These are phyloP conservation scores for Solanum megistacrolobum DNA, from an alignment of 257 asterid species.

Conservation along the genomic window DNA sequence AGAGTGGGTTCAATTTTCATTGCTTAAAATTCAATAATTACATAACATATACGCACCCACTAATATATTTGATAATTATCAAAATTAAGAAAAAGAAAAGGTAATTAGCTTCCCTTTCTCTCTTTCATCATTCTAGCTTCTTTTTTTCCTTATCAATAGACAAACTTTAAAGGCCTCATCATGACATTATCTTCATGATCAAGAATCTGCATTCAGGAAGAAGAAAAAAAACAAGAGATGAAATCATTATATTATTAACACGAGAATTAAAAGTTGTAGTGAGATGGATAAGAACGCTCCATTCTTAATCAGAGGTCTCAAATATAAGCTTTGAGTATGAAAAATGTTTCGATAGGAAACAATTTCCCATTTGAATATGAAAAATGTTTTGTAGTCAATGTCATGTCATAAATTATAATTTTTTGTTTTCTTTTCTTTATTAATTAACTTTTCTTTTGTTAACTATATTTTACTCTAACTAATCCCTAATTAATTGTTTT, in stretches of 20 bases:
- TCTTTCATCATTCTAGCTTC: not conserved
- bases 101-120: not conserved
- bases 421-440: too few relatives aligned
- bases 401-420: too few relatives aligned
- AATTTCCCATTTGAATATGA: not conserved
- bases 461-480: too few relatives aligned
- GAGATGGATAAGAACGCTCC: not conserved
- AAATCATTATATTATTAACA: not conserved
- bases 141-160: not conserved
- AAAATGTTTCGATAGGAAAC: not conserved
- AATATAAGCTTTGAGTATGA: fast-evolving
- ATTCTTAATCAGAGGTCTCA: fast-evolving
- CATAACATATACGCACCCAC: too few relatives aligned
- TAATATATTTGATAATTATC: too few relatives aligned
- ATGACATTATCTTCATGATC: conserved; percentile 91
- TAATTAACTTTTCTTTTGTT: too few relatives aligned
- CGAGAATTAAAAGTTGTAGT: not conserved
- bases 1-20: not conserved
- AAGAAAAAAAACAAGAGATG: not conserved
- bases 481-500: too few relatives aligned
- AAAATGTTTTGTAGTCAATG: too few relatives aligned
- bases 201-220: conserved; percentile 38
- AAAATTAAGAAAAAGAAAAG: too few relatives aligned
- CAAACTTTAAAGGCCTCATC: conserved; percentile 79
- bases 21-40: too few relatives aligned